Conservation (phyloP, 2,329 filamentous ascomycete species). For the Teratosphaeria pseudoeucalypti region DNA sequence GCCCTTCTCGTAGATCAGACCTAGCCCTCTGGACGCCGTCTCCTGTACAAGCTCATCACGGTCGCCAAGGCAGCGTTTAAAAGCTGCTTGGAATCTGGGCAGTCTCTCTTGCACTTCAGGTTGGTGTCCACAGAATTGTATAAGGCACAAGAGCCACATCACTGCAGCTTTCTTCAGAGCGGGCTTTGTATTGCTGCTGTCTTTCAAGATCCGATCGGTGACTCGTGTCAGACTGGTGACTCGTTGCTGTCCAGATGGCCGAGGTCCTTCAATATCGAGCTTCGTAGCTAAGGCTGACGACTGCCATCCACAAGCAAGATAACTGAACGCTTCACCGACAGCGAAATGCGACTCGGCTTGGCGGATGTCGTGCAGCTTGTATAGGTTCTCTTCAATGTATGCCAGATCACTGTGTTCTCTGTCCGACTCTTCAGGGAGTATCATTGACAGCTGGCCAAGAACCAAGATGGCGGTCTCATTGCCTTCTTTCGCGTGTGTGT, state of each 20-base stretch:
- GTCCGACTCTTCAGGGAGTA: conserved; percentile 39
- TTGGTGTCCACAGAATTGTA: conserved; percentile 82
- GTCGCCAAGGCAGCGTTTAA: conserved; percentile 77
- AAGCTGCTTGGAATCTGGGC: conserved; percentile 71
- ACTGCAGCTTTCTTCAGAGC: conserved; percentile 83
- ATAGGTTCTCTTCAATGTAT: conserved; percentile 56
- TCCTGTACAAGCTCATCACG: conserved; percentile 93
- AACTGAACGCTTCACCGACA: conserved; percentile 77
- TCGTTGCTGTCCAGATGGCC: conserved; percentile 32
- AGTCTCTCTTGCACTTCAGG: conserved; percentile 62
- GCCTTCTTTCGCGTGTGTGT: conserved; percentile 62
- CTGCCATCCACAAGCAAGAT: conserved; percentile 68
- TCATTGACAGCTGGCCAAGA: conserved; percentile 65
- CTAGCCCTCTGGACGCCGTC: conserved; percentile 79
- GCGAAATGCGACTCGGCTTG: conserved; percentile 83
- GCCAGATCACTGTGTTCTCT: conserved; percentile 32
- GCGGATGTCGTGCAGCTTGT: conserved; percentile 71
- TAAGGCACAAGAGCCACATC: conserved; percentile 86
- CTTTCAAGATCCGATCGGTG: conserved; percentile 61
- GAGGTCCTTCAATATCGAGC: conserved; percentile 58
- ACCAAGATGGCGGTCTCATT: conserved; percentile 74
- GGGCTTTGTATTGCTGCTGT: conserved; percentile 78
- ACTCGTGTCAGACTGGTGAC: conserved; percentile 40
- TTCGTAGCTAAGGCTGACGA: conserved; percentile 67
- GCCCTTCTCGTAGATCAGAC: conserved; percentile 89